Evolutionary conservation across 2,329 filamentous ascomycete species (phyloP), one percentile per base, ranked within the genome.

Genomic region (Ophiobolus disseminans): DNA sequence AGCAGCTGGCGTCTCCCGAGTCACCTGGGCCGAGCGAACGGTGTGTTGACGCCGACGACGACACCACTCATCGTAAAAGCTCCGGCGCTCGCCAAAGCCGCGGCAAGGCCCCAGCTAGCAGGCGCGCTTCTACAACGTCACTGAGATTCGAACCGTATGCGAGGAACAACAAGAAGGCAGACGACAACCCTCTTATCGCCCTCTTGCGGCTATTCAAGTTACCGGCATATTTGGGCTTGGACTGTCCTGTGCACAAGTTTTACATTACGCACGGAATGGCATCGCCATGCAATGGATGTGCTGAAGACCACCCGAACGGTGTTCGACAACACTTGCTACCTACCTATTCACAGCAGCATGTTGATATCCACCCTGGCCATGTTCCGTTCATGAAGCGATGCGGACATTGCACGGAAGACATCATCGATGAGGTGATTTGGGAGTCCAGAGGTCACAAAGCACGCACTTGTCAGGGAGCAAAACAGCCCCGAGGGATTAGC

Each of bases 181-280:
- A 9, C 10, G 30, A 9, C 4, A 20, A 38, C n/a, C 23, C 37
- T 17, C 10, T 42, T 4, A 9, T 45, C 19, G 21, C 23, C 6
- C 5, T 20, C 14, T 21, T 20, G 4, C 37, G 38, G 4, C 11
- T 11, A 19, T 36, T 28, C 17, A 8, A 45, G 7, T 28, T 34
- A 22, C 28, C 38, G 14, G 25, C 37, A 10, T 9, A 25, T 13
- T n/a, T n/a, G 16, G 32, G 38, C 11, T 23, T 50, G 4, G 48
- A 50, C 23, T 50, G 48, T 38, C 41, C 41, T 11, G 25, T 50
- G 5, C 41, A 50, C 26, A 50, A 50, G 13, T 37, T 28, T 14
- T 36, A 50, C 25, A n/a, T 45, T 11, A 26, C 34, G 31, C 32
- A 45, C 25, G 16, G 25, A 4, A 26, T 20, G 11, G 9, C 20